Evolutionary conservation across 306 rosid genomes (phyloP), one percentile per base, ranked within the genome.

Genomic region (Pueraria montana): DNA sequence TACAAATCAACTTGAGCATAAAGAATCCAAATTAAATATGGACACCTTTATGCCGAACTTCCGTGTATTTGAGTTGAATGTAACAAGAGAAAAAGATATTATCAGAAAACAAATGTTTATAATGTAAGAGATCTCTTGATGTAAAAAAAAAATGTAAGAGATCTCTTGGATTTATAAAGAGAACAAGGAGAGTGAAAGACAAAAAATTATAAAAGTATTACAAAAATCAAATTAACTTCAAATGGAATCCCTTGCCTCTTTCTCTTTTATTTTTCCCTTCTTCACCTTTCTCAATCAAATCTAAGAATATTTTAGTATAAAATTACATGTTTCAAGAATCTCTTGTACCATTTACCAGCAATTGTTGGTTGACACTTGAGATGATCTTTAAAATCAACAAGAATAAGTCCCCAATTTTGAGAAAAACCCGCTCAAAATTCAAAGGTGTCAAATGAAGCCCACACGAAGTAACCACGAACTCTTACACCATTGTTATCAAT

Each of bases 391-490:
- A 80, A 81, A 38, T 87, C 82, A 7, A 87, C 27, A 65, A 64
- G 55, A 68, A 77, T 77, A 63, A 84, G 74, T 6, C 91, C 84
- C 43, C 32, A 48, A 64, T 79, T 71, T 3, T 8, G 0, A 11
- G 14, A 26, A 43, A 23, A 79, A 0, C 87, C 87, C 1, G 1
- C 14, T 7, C 17, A 21, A 83, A 87, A 83, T 62, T 88, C 88
- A 38, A 16, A 87, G 38, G 79, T 59, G 13, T 78, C 82, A 55
- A 82, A 82, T 34, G 68, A 66, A 0, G 78, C 3, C 85, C 86
- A 84, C 1, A 26, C 56, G 24, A 84, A 84, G 23, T 87, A 87
- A 23, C 88, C 88, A 42, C 46, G 11, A 16, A 82, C 84, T 8
- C 78, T 82, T 42, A 78, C 84, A 3, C 86, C 88, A 20, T 46